phyloP scores from a whole-genome alignment of 257 asterid genomes.

The Linderniella brevidens region DNA sequence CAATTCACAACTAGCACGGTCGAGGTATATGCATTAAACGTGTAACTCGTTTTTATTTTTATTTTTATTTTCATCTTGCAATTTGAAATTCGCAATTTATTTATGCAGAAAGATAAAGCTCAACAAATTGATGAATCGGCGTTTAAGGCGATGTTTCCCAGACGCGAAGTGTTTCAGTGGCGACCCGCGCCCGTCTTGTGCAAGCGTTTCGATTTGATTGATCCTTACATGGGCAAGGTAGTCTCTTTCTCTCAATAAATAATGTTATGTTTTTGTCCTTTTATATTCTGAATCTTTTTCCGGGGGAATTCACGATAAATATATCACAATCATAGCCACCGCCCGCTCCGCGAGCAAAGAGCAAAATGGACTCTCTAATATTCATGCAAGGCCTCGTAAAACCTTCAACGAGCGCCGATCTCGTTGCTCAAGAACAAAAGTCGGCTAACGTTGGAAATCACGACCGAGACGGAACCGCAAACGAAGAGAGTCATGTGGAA shows the following conservation, averaged over 20 bases:
- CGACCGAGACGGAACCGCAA: constrained; percentile 13
- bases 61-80: neutral
- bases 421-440: constrained; percentile 6
- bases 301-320: constrained; percentile 4
- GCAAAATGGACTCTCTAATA: constrained; percentile 84
- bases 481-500: constrained; percentile 40
- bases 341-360: constrained; percentile 62
- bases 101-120: constrained; percentile 32
- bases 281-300: neutral
- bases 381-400: constrained; percentile 59
- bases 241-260: neutral
- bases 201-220: constrained; percentile 92
- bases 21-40: constrained; percentile 11
- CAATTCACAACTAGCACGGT: constrained; percentile 61
- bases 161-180: constrained; percentile 87
- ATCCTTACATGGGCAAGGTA: constrained; percentile 99
- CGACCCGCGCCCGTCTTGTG: constrained; percentile 81
- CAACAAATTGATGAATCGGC: constrained; percentile 30
- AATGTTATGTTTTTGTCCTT: neutral
- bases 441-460: constrained; percentile 16
- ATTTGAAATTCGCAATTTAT: constrained; percentile 5
- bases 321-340: constrained; percentile 53
- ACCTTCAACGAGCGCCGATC: constrained; percentile 1
- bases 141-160: constrained; percentile 42
- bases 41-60: neutral